Evolutionary conservation across 495 filamentous ascomycete genomes (phyloP).

Genomic region (Hypoxylon intermedium): DNA sequence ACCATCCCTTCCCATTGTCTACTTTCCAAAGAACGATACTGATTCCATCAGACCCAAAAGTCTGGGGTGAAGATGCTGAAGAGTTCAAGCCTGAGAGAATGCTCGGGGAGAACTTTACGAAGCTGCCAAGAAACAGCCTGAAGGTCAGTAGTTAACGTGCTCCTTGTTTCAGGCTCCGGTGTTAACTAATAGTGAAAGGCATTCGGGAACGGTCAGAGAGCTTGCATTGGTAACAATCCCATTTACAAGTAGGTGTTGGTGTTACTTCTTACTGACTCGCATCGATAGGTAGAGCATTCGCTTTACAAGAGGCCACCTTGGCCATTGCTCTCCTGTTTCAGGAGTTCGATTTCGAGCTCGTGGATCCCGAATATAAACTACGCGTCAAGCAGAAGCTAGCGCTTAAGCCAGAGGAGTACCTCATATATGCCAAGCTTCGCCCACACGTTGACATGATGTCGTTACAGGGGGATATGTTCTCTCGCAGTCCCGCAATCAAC

Average conservation of each 20-base stretch:
- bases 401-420: slow-evolving; percentile 9
- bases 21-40: too few relatives aligned
- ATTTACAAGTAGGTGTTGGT: neutral
- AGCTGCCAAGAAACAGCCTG: slow-evolving; percentile 55
- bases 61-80: slow-evolving; percentile 52
- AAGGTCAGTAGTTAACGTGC: slow-evolving; percentile 37
- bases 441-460: slow-evolving; percentile 14
- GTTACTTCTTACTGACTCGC: neutral
- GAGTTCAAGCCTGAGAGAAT: slow-evolving; percentile 62
- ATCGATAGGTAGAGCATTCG: slow-evolving; percentile 58
- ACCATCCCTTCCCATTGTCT: too few relatives aligned
- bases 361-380: slow-evolving; percentile 63
- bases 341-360: slow-evolving; percentile 59
- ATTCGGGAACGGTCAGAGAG: neutral
- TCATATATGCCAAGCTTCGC: neutral
- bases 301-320: slow-evolving; percentile 61
- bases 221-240: slow-evolving; percentile 52
- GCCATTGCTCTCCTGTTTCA: slow-evolving; percentile 58
- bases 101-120: slow-evolving; percentile 60
- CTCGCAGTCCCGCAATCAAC: too few relatives aligned
- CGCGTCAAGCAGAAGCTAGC: slow-evolving; percentile 44
- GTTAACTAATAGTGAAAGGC: neutral
- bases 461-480: neutral
- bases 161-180: neutral
- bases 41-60: too few relatives aligned